Evolutionary conservation across 208 protist species (phyloP).

Genomic region (Leishmania aethiopica): DNA sequence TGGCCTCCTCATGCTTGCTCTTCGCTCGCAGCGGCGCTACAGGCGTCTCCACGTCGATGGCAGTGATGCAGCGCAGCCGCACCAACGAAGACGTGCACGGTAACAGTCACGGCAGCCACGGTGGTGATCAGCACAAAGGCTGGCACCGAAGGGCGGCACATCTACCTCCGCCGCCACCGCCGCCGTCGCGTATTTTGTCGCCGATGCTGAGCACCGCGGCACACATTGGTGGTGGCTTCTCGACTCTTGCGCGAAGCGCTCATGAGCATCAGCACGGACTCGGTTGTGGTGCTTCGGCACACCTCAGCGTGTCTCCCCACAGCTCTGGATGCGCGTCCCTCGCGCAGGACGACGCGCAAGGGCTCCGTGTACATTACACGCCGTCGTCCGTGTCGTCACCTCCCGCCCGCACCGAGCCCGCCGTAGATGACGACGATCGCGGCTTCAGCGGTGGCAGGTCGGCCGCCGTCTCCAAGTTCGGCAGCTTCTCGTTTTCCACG

Average conservation of each 20-base stretch:
- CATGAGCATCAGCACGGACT: neutral
- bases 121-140: neutral
- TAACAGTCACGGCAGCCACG: neutral
- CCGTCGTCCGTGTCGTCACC: neutral
- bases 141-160: neutral
- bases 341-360: neutral
- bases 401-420: neutral
- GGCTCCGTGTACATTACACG: neutral
- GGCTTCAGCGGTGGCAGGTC: neutral
- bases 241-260: neutral
- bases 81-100: neutral
- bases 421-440: neutral
- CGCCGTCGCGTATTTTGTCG: constrained; percentile 15
- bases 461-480: neutral
- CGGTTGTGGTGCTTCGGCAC: neutral
- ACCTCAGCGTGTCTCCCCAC: neutral
- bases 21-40: neutral
- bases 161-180: constrained; percentile 14
- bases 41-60: neutral
- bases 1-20: neutral
- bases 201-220: constrained; percentile 3
- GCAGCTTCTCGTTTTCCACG: neutral
- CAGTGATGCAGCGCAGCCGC: neutral
- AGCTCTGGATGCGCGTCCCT: neutral
- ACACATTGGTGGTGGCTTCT: constrained; percentile 9